Percentiles rank a stretch among this genome's conserved stretches.
Evolutionary conservation across 2,329 filamentous ascomycete genomes (phyloP).

Genomic region (Blumeria graminis): DNA sequence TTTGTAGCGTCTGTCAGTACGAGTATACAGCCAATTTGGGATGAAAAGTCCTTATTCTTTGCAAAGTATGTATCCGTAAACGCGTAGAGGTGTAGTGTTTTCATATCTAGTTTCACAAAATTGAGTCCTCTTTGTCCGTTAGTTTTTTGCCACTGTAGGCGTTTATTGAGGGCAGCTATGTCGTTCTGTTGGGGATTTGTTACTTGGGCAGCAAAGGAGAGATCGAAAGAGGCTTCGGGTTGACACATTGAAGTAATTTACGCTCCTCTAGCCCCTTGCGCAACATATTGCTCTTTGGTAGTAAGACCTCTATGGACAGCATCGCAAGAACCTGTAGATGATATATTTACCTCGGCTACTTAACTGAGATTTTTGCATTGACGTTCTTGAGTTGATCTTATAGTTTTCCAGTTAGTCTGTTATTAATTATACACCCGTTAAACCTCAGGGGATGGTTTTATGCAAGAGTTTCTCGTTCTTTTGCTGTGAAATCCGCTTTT

Average conservation of each 20-base stretch:
- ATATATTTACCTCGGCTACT: background rate
- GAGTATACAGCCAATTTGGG: background rate
- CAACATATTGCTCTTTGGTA: slow-evolving; percentile 2
- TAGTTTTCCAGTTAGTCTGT: background rate
- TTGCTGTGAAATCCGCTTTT: slow-evolving; percentile 3
- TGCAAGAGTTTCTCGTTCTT: background rate
- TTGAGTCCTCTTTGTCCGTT: background rate
- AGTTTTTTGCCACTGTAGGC: background rate
- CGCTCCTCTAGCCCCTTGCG: slow-evolving; percentile 2
- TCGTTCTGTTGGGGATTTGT: background rate
- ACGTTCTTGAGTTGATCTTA: background rate
- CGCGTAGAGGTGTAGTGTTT: background rate
- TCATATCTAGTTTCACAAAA: background rate
- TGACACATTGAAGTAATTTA: slow-evolving; percentile 3
- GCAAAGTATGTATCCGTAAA: background rate
- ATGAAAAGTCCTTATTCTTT: slow-evolving; percentile 1
- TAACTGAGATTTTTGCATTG: background rate
- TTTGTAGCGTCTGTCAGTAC: background rate
- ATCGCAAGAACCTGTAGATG: background rate
- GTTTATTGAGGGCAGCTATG: background rate
- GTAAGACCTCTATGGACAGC: background rate
- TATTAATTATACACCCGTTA: background rate
- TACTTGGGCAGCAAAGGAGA: slow-evolving; percentile 1
- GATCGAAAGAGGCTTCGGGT: slow-evolving; percentile 2
- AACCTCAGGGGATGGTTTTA: background rate